These are phyloP conservation scores for Macadamia integrifolia DNA, from an alignment of 164 flowering plant genomes.

Conservation along the genomic window DNA sequence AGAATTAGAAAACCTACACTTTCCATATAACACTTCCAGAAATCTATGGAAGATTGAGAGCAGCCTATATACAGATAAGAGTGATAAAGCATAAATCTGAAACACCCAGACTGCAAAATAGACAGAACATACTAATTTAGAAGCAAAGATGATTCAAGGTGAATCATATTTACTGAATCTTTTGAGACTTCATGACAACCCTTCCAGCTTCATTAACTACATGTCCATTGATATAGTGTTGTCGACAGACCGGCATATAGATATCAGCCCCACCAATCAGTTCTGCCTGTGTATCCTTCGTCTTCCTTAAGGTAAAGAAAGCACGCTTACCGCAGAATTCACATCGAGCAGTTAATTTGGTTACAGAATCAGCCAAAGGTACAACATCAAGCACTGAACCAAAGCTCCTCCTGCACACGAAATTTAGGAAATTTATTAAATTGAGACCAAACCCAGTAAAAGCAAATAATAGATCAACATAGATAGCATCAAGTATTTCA, in stretches of 20 bases:
- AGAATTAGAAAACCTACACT: too few relatives aligned
- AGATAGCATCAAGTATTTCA: too few relatives aligned
- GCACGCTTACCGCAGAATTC: slow-evolving; percentile 82
- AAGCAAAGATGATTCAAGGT: slow-evolving; percentile 28
- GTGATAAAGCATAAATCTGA: too few relatives aligned
- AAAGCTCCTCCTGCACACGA: slow-evolving; percentile 67
- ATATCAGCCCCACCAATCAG: slow-evolving; percentile 82
- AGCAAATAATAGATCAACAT: background rate
- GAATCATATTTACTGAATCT: slow-evolving; percentile 10
- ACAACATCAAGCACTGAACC: slow-evolving; percentile 82
- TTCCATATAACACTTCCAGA: too few relatives aligned
- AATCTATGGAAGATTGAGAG: too few relatives aligned
- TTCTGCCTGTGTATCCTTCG: slow-evolving; percentile 56
- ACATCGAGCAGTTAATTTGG: slow-evolving; percentile 84
- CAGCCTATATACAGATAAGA: too few relatives aligned
- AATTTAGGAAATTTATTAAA: background rate
- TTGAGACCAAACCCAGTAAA: background rate
- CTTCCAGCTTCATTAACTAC: slow-evolving; percentile 46
- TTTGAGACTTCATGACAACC: slow-evolving; percentile 23
- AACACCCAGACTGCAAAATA: background rate
- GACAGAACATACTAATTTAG: slow-evolving; percentile 10
- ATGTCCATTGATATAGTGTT: slow-evolving; percentile 69
- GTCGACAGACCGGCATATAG: slow-evolving; percentile 96
- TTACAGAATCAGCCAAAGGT: slow-evolving; percentile 82
- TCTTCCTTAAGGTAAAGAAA: slow-evolving; percentile 78